Percentiles rank a stretch among this genome's conserved stretches.
These are phyloP conservation scores for Pseudogymnoascus sp. DNA, from an alignment of 2,329 filamentous ascomycete species.

Conservation along the genomic window DNA sequence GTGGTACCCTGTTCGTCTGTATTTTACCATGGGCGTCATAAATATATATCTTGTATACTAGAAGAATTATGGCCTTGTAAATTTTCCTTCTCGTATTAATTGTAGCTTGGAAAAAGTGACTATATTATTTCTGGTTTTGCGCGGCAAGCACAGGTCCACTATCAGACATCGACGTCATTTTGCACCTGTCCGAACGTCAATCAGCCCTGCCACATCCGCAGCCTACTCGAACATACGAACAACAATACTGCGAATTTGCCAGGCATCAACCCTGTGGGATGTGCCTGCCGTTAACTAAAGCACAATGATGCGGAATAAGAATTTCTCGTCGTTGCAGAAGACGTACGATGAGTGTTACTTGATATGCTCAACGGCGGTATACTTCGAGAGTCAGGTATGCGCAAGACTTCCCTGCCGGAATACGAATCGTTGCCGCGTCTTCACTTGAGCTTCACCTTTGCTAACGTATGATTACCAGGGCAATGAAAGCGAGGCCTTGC, in stretches of 20 bases:
- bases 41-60: background rate
- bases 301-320: slow-evolving; percentile 45
- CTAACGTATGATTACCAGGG: slow-evolving; percentile 46
- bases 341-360: slow-evolving; percentile 96
- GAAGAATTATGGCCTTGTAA: background rate
- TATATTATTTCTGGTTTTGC: slow-evolving; percentile 4
- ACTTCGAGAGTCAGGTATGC: slow-evolving; percentile 83
- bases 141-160: slow-evolving; percentile 7
- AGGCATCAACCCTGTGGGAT: slow-evolving; percentile 1
- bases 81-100: background rate
- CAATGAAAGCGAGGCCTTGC: slow-evolving; percentile 82
- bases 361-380: slow-evolving; percentile 89
- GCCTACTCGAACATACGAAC: slow-evolving; percentile 2
- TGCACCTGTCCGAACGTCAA: slow-evolving; percentile 4
- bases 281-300: background rate
- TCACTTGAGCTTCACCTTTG: background rate
- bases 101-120: background rate
- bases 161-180: slow-evolving; percentile 6
- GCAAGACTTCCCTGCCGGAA: background rate
- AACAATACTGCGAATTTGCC: background rate
- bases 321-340: slow-evolving; percentile 76
- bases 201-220: background rate
- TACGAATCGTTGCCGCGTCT: background rate
- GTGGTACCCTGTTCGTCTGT: slow-evolving; percentile 2
- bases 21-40: slow-evolving; percentile 1